These are phyloP conservation scores for Glebionis coronaria DNA, from an alignment of 129 eudicot genomes.

Conservation along the genomic window DNA sequence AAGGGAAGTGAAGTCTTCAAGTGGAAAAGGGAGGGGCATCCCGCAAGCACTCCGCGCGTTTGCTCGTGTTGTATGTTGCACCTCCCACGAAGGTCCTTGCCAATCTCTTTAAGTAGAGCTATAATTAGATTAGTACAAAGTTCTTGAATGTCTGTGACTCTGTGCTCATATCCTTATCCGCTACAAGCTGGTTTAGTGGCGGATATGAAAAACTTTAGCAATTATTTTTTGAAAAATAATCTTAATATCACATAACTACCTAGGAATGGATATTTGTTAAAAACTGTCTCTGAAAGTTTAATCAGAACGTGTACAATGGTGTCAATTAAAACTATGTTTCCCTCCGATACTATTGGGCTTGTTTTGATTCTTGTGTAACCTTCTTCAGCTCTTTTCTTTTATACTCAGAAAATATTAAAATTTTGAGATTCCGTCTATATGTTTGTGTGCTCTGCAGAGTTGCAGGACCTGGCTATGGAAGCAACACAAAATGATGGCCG, in stretches of 20 bases:
- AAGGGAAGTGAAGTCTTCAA: slow-evolving; percentile 53
- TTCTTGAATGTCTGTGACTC: too few species aligned
- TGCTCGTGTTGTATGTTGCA: slow-evolving; percentile 70
- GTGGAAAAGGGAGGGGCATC: slow-evolving; percentile 78
- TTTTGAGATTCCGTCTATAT: background rate
- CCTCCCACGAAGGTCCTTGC: slow-evolving; percentile 52
- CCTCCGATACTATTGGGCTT: background rate
- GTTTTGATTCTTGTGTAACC: too few species aligned
- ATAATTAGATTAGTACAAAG: too few species aligned
- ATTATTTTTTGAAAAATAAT: too few species aligned
- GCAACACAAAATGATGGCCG: slow-evolving; percentile 67
- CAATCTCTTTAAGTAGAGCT: background rate
- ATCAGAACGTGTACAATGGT: slow-evolving; percentile 2
- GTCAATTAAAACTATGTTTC: background rate
- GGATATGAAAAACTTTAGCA: too few species aligned
- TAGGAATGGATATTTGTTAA: slow-evolving; percentile 8
- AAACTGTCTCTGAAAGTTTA: background rate
- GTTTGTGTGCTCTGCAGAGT: slow-evolving; percentile 41
- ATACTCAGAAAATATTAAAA: background rate
- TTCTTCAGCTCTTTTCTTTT: too few species aligned
- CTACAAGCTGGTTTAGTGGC: too few species aligned
- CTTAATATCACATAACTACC: too few species aligned
- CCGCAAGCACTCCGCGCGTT: slow-evolving; percentile 90
- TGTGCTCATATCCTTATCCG: too few species aligned
- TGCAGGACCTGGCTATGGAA: slow-evolving; percentile 54